Base-by-base conservation (phyloP, 2,329 filamentous ascomycete genomes). In the Talaromyces islandicus region DNA sequence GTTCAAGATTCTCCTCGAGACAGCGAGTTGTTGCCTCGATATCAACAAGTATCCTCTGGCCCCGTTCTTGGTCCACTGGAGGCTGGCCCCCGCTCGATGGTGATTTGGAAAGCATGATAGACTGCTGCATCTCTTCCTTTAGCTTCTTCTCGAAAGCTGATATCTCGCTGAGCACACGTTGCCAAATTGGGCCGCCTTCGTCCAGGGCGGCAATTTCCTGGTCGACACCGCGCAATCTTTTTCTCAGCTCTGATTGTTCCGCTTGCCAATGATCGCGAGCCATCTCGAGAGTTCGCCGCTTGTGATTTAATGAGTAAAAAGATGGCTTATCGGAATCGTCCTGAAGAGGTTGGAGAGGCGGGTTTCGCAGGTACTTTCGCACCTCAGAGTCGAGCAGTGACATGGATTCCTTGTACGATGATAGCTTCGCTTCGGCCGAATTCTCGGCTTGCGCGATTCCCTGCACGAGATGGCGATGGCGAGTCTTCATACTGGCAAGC, bases 181-280 rank as follows among this genome's bases (percentile, higher is more conserved):
- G 80, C 85, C 85, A 88, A 25, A 87, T 69, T 6, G 74, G 69
- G 2, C 81, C 83, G 14, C 85, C 85, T 66, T 85, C 81, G 56
- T 85, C 79, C 21, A 88, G 74, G 2, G 85, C 85, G 24, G 75
- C 69, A 50, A 81, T 81, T 65, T 88, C 85, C 27, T 73, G 71
- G 61, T 84, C 77, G 3, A 82, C 77, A 51, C 76, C 71, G 32
- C 76, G 67, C 53, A 78, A 79, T 59, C 78, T 77, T 50, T 74
- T 71, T 4, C 74, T 67, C 17, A 84, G 65, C 9, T 72, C 70
- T 14, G 74, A 75, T 54, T 79, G 76, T 65, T 86, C 83, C 2
- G 75, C 73, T 19, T 73, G 71, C 78, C 82, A 86, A 63, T 85
- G 80, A 48, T 85, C 82, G 59, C 78, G 77, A 4, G 83, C 85